Percentiles rank a stretch among this genome's conserved stretches.
These are phyloP conservation scores for Pestalotiopsis sp. DNA, from an alignment of 2,329 filamentous ascomycete genomes.

Conservation along the genomic window DNA sequence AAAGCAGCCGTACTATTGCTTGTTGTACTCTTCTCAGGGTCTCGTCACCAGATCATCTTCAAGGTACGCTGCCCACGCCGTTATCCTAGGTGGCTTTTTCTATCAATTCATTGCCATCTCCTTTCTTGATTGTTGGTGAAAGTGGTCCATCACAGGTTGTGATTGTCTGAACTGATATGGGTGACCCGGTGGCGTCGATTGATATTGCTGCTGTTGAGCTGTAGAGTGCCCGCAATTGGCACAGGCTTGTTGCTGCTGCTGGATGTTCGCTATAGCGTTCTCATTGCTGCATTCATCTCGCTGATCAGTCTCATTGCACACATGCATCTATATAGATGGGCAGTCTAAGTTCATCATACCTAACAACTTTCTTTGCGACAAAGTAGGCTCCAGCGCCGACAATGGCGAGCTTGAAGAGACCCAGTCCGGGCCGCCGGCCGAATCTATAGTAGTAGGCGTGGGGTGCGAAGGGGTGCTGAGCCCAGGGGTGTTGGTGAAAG, in stretches of 20 bases:
- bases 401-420: slow-evolving; percentile 5
- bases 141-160: not conserved
- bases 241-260: not conserved
- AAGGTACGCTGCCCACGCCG: not conserved
- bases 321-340: not conserved
- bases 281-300: not conserved
- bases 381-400: slow-evolving; percentile 9
- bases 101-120: not conserved
- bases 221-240: not conserved
- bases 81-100: not conserved
- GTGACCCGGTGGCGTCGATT: not conserved
- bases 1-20: too few relatives aligned
- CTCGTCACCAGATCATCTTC: not conserved
- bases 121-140: not conserved
- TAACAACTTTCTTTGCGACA: slow-evolving; percentile 1
- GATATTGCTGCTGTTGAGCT: not conserved
- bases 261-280: not conserved
- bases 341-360: not conserved
- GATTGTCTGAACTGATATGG: not conserved
- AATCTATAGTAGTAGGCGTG: not conserved
- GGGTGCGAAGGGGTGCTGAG: slow-evolving; percentile 3
- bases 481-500: not conserved
- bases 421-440: not conserved
- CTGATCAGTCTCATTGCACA: not conserved
- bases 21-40: not conserved